Conservation (phyloP, 208 protist species). For the Wallacemonas sp. region DNA sequence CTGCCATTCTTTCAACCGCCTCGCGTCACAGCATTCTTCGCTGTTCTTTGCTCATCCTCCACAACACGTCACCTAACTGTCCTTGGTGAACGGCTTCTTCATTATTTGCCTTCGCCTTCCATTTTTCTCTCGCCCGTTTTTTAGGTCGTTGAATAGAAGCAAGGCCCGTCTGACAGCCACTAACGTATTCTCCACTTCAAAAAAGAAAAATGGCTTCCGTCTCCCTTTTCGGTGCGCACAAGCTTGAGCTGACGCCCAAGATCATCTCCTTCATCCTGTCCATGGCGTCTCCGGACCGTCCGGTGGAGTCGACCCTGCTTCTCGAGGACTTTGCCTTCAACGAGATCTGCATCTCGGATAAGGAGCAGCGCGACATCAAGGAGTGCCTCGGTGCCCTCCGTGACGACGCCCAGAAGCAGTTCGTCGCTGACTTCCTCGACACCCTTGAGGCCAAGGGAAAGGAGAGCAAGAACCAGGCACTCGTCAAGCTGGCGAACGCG, state of each 20-base stretch:
- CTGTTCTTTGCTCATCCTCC: too few species aligned
- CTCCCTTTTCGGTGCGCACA: conserved; percentile 25
- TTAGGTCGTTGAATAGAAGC: too few species aligned
- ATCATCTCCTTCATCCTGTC: conserved; percentile 27
- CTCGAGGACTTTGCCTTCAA: conserved; percentile 41
- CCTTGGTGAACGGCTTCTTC: too few species aligned
- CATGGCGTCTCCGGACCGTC: conserved; percentile 36
- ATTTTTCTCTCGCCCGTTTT: not conserved
- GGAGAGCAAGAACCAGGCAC: conserved; percentile 11
- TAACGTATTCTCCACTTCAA: too few species aligned
- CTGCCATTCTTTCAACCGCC: too few species aligned
- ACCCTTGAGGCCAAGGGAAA: conserved; percentile 17
- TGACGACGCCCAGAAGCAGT: conserved; percentile 21
- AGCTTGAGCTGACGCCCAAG: conserved; percentile 29
- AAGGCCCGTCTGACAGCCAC: too few species aligned
- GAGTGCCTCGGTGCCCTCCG: conserved; percentile 29
- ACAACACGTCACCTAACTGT: too few species aligned
- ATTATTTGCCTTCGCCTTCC: not conserved
- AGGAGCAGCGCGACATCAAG: conserved; percentile 26
- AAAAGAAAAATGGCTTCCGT: conserved; percentile 4
- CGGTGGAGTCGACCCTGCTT: conserved; percentile 26
- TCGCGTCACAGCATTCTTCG: too few species aligned
- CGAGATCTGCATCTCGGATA: conserved; percentile 50
- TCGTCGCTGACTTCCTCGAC: conserved; percentile 26
- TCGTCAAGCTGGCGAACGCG: conserved; percentile 19